Percentiles rank a stretch among this genome's conserved stretches.
Conservation (phyloP, 805 yeast species). For the Suhomyces xylopsoci region DNA sequence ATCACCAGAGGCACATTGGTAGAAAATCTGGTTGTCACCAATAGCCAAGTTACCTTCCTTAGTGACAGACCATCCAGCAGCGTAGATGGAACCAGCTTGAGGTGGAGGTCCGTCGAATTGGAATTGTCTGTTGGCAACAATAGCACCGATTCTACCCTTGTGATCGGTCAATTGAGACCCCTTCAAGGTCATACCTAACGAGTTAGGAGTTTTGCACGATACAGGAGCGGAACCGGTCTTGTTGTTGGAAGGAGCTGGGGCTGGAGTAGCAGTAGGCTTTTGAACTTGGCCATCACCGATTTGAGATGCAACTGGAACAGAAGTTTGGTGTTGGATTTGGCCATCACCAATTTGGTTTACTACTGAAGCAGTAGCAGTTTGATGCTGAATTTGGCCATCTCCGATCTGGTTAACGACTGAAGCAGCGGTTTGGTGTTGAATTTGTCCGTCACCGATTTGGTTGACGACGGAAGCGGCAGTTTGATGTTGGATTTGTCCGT, state of each 20-base stretch:
- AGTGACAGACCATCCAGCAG: constrained; percentile 27
- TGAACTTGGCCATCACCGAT: constrained; percentile 34
- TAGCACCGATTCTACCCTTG: constrained; percentile 69
- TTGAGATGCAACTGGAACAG: constrained; percentile 22
- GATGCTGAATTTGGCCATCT: constrained; percentile 48
- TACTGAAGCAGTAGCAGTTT: constrained; percentile 18
- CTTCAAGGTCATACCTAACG: constrained; percentile 55
- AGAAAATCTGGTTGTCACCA: constrained; percentile 59
- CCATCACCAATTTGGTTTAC: constrained; percentile 29
- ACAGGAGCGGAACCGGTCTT: neutral
- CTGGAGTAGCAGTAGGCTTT: constrained; percentile 11
- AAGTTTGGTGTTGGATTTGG: constrained; percentile 24
- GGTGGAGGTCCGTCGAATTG: constrained; percentile 82
- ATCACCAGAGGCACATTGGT: constrained; percentile 71
- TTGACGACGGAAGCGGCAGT: constrained; percentile 14
- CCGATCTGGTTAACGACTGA: constrained; percentile 39
- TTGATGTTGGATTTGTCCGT: constrained; percentile 57
- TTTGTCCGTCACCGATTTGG: constrained; percentile 55
- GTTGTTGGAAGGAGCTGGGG: constrained; percentile 5
- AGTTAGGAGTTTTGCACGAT: constrained; percentile 20
- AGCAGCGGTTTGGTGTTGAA: constrained; percentile 39
- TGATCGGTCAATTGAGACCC: constrained; percentile 54
- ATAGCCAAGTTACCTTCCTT: constrained; percentile 61
- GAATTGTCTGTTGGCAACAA: constrained; percentile 80
- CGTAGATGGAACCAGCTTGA: constrained; percentile 47